Evolutionary conservation across 441 rosid genomes (phyloP).

Genomic region (Populus tomentosa): DNA sequence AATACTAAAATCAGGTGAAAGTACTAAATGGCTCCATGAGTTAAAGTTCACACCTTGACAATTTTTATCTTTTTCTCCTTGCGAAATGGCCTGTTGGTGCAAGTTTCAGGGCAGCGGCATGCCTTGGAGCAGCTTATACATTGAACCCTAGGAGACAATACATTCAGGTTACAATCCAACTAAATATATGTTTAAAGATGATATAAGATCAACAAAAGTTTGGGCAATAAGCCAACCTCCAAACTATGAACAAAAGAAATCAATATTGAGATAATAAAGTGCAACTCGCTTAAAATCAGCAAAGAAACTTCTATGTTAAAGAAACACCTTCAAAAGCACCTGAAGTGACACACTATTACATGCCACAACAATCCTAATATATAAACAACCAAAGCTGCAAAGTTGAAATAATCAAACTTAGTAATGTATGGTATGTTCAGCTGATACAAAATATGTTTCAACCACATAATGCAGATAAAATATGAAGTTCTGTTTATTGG

Average conservation of each 20-base stretch:
- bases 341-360: neutral
- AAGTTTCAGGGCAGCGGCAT: constrained; percentile 76
- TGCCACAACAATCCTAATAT: neutral
- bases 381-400: neutral
- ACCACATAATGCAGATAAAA: neutral
- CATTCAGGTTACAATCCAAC: neutral
- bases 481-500: neutral
- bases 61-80: constrained; percentile 80
- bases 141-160: constrained; percentile 52
- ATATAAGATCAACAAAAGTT: neutral
- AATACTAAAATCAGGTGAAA: neutral
- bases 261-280: neutral
- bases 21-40: neutral
- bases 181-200: no score
- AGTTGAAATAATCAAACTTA: neutral
- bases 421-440: neutral
- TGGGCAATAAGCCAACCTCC: neutral
- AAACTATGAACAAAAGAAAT: no score
- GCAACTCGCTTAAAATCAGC: neutral
- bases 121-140: constrained; percentile 89
- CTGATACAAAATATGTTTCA: constrained; percentile 2
- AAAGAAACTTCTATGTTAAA: neutral
- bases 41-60: constrained; percentile 53
- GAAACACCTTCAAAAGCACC: neutral
- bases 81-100: constrained; percentile 92